Conservation (phyloP, 2,329 filamentous ascomycete genomes). For the Penicillium sp. region DNA sequence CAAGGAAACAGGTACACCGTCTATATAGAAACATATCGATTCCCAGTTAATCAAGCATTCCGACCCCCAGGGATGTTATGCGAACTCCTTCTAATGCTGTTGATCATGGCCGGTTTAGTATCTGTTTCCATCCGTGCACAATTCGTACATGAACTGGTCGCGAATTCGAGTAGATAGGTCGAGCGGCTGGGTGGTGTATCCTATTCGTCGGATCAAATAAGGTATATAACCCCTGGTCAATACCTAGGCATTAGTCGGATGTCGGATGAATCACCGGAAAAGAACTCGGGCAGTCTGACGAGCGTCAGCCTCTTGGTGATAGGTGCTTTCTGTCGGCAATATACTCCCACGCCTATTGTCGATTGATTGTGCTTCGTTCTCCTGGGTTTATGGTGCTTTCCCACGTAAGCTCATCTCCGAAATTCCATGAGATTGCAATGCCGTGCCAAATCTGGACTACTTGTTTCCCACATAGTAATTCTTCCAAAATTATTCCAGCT, state of each 20-base stretch:
- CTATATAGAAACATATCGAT: not conserved
- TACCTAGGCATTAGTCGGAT: not conserved
- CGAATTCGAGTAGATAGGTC: not conserved
- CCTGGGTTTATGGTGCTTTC: not conserved
- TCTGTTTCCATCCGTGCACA: not conserved
- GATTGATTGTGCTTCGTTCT: not conserved
- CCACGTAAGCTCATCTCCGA: not conserved
- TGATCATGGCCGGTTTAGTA: not conserved
- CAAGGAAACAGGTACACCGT: not conserved
- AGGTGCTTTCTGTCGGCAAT: not conserved
- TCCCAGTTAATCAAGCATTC: not conserved
- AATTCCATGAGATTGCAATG: not conserved
- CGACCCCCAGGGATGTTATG: not conserved
- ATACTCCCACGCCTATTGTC: not conserved
- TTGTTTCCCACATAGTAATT: not conserved
- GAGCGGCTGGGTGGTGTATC: not conserved
- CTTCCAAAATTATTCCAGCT: not conserved
- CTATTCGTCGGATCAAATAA: not conserved
- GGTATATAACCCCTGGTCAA: not conserved
- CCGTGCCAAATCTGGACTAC: not conserved
- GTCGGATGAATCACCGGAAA: not conserved
- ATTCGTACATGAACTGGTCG: not conserved
- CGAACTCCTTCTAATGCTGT: not conserved
- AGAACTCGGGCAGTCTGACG: not conserved
- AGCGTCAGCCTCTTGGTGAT: not conserved